Evolutionary conservation across 2,329 filamentous ascomycete genomes (phyloP).

Genomic region (Pestalotiopsis sp.): DNA sequence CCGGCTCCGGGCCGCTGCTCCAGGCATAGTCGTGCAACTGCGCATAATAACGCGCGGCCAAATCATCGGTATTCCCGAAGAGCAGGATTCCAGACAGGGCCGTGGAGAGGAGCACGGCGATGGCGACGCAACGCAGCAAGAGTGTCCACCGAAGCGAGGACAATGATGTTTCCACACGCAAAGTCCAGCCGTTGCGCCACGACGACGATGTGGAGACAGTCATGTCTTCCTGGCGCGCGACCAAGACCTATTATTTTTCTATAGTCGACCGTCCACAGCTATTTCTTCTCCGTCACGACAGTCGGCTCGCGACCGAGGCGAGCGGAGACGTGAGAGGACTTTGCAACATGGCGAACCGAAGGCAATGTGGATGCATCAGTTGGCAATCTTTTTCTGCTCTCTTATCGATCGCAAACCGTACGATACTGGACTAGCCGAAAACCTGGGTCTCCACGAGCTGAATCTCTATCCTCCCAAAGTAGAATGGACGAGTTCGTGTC

Average conservation of each 20-base stretch:
- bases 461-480: neutral
- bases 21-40: conserved; percentile 28
- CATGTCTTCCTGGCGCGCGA: neutral
- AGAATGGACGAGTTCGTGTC: neutral
- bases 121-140: conserved; percentile 23
- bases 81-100: conserved; percentile 24
- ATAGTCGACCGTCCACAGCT: neutral
- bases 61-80: conserved; percentile 23
- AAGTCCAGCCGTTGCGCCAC: neutral
- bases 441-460: neutral
- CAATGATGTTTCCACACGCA: neutral
- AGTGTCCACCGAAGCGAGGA: conserved; percentile 21
- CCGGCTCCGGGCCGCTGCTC: conserved; percentile 12
- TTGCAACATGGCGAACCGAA: neutral
- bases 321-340: neutral
- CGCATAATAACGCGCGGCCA: conserved; percentile 18
- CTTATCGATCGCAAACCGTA: neutral
- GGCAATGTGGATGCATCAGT: neutral
- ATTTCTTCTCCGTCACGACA: neutral
- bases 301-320: neutral
- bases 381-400: neutral
- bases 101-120: conserved; percentile 24
- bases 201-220: neutral
- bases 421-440: neutral
- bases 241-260: neutral